Percentiles rank a stretch among this genome's conserved stretches.
These are phyloP conservation scores for Aspergillus kassunensis DNA, from an alignment of 495 filamentous ascomycete species.

Conservation along the genomic window DNA sequence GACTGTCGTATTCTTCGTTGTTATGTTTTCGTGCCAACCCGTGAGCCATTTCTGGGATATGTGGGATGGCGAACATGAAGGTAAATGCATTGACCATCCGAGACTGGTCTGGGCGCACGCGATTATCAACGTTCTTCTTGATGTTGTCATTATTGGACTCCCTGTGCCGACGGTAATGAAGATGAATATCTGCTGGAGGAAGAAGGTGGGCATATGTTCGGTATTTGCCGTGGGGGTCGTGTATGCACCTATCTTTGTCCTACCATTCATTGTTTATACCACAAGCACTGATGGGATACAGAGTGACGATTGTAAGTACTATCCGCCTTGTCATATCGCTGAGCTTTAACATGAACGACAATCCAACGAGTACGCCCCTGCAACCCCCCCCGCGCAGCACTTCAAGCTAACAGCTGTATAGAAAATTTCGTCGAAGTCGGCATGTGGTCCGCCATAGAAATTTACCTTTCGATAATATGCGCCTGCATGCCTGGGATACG, in stretches of 20 bases:
- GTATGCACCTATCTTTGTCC: slow-evolving; percentile 20
- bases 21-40: slow-evolving; percentile 43
- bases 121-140: slow-evolving; percentile 39
- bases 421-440: not conserved
- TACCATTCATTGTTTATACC: no score
- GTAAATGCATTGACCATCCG: slow-evolving; percentile 35
- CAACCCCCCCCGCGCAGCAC: no score
- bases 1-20: slow-evolving; percentile 34
- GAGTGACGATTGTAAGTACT: slow-evolving; percentile 31
- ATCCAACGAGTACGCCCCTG: slow-evolving; percentile 3
- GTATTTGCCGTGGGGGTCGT: slow-evolving; percentile 27
- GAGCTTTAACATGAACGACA: slow-evolving; percentile 10
- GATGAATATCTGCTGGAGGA: slow-evolving; percentile 16
- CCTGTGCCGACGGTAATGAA: slow-evolving; percentile 23
- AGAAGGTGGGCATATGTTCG: slow-evolving; percentile 18
- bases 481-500: slow-evolving; percentile 42
- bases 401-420: no score
- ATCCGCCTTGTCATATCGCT: slow-evolving; percentile 29
- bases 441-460: slow-evolving; percentile 43
- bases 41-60: slow-evolving; percentile 37
- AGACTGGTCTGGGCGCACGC: slow-evolving; percentile 41
- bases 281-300: slow-evolving; percentile 7
- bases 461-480: slow-evolving; percentile 44
- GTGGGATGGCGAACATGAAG: slow-evolving; percentile 16
- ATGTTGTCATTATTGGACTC: slow-evolving; percentile 37